These are phyloP conservation scores for Sequoiadendron giganteum DNA, from an alignment of 75 land plant genomes.

Conservation along the genomic window DNA sequence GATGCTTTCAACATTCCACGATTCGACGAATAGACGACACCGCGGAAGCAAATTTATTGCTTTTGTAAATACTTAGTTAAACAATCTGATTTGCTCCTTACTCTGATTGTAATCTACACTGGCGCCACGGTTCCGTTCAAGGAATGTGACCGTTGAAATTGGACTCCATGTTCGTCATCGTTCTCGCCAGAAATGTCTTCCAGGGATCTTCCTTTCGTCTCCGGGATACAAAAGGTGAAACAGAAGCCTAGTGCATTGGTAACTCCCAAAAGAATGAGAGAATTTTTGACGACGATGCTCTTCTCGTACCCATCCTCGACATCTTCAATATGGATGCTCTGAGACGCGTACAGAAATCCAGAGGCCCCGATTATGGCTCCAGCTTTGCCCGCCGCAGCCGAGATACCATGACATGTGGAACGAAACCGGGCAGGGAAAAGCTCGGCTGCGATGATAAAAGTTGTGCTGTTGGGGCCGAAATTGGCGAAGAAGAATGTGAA, in stretches of 20 bases:
- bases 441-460: slow-evolving; percentile 48
- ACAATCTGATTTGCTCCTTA: too few species aligned
- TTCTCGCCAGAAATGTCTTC: neutral
- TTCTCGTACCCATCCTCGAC: slow-evolving; percentile 11
- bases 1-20: too few species aligned
- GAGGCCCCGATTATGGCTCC: slow-evolving; percentile 41
- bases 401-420: slow-evolving; percentile 46
- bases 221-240: neutral
- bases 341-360: slow-evolving; percentile 59
- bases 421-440: slow-evolving; percentile 40
- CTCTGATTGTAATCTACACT: too few species aligned
- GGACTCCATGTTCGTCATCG: neutral
- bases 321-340: slow-evolving; percentile 10
- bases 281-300: too few species aligned
- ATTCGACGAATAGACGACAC: too few species aligned
- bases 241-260: neutral
- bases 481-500: slow-evolving; percentile 36
- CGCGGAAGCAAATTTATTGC: too few species aligned
- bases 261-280: neutral
- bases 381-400: slow-evolving; percentile 35
- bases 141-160: neutral
- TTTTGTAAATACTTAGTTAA: too few species aligned
- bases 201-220: neutral
- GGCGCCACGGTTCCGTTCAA: neutral
- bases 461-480: slow-evolving; percentile 36